These are phyloP conservation scores for Datisca glomerata DNA, from an alignment of 306 rosid genomes.

Conservation along the genomic window DNA sequence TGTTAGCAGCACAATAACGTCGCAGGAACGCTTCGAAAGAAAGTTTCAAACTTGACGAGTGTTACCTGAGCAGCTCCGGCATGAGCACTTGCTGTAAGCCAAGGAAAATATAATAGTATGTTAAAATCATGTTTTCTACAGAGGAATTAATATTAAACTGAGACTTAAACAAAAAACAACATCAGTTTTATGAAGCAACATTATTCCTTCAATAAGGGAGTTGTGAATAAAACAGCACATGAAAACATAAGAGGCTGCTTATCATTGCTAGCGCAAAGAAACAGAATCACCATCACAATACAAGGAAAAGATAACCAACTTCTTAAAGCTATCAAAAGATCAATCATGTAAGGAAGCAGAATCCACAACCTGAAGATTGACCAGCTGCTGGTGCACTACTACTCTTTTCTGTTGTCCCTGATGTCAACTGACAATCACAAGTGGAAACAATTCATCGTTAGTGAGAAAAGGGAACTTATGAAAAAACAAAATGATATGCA, in stretches of 20 bases:
- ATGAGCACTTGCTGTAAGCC: constrained; percentile 38
- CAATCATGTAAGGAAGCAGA: not conserved
- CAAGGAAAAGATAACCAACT: not conserved
- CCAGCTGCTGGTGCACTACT: constrained; percentile 36
- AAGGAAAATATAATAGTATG: not conserved
- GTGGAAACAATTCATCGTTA: not conserved
- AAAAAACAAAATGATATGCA: too few species aligned
- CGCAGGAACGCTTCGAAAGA: not conserved
- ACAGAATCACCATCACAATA: not conserved
- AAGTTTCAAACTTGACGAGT: not conserved
- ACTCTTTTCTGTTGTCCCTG: constrained; percentile 31
- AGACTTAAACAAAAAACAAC: not conserved
- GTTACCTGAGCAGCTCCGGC: constrained; percentile 46
- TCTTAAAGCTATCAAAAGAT: not conserved
- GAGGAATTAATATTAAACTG: too few species aligned
- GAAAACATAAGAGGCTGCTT: not conserved
- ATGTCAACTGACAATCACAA: constrained; percentile 31
- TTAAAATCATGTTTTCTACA: constrained; percentile 3
- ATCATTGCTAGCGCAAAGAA: not conserved
- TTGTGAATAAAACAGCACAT: too few species aligned
- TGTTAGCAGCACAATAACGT: too few species aligned
- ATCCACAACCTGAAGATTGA: constrained; percentile 40
- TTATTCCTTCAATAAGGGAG: too few species aligned
- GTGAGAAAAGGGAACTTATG: too few species aligned
- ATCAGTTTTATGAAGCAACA: not conserved